phyloP scores from a whole-genome alignment of 129 eudicot genomes.

The Chrysanthemum makinoi region DNA sequence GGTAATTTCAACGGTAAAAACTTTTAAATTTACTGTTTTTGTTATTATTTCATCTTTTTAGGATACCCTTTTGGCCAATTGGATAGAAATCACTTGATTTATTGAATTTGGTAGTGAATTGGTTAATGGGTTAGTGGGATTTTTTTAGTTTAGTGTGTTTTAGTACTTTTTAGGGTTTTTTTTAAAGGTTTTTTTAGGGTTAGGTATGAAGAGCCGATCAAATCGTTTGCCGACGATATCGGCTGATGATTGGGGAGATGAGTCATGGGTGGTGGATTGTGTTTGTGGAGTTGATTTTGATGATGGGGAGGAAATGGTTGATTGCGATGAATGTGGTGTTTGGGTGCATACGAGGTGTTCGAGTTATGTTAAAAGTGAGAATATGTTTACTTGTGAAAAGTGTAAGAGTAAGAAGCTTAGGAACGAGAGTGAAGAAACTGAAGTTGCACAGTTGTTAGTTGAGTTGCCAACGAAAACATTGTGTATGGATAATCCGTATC shows the following conservation, averaged over 20 bases:
- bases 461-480: slow-evolving; percentile 69
- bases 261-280: slow-evolving; percentile 96
- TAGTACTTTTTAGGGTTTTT: slow-evolving; percentile 24
- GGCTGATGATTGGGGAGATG: slow-evolving; percentile 91
- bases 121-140: slow-evolving; percentile 28
- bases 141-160: not conserved
- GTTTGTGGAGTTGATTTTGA: slow-evolving; percentile 89
- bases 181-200: slow-evolving; percentile 19
- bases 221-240: slow-evolving; percentile 62
- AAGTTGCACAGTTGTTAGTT: slow-evolving; percentile 77
- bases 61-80: slow-evolving; percentile 17
- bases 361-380: slow-evolving; percentile 78
- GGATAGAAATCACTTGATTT: not conserved
- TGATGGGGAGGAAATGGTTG: slow-evolving; percentile 97
- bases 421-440: slow-evolving; percentile 67
- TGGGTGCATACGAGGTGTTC: slow-evolving; percentile 98
- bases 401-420: slow-evolving; percentile 59
- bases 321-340: slow-evolving; percentile 97
- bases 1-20: too few relatives aligned
- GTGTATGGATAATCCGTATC: slow-evolving; percentile 54
- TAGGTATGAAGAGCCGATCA: slow-evolving; percentile 74
- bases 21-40: too few relatives aligned
- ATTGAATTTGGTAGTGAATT: slow-evolving; percentile 6
- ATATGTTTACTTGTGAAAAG: slow-evolving; percentile 72
- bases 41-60: slow-evolving; percentile 17